These are phyloP conservation scores for Tetradesmus obliquus DNA, from an alignment of 139 green algal genomes.

Conservation along the genomic window DNA sequence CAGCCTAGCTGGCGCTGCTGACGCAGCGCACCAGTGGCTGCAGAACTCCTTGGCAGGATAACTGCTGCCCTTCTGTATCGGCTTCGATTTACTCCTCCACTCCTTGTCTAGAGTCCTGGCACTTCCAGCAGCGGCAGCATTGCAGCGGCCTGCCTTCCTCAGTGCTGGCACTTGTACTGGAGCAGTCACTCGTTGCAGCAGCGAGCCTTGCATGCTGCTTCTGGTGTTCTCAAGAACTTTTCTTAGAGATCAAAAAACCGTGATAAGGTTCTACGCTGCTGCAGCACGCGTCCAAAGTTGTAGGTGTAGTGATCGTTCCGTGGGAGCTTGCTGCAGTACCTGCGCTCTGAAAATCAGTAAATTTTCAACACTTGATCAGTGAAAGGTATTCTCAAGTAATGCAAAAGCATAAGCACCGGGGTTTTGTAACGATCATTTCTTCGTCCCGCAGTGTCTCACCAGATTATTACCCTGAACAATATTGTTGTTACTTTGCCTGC, in stretches of 20 bases:
- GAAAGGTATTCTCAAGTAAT: neutral
- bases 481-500: neutral
- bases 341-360: neutral
- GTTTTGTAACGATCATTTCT: neutral
- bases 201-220: neutral
- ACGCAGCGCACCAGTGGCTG: constrained; percentile 73
- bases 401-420: neutral
- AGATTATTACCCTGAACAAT: neutral
- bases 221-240: neutral
- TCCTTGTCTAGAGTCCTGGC: constrained; percentile 12
- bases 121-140: neutral
- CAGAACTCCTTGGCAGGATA: constrained; percentile 94
- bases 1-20: neutral
- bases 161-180: neutral
- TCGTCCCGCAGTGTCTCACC: neutral
- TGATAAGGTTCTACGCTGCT: neutral
- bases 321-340: neutral
- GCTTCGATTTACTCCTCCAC: constrained; percentile 53
- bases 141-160: neutral
- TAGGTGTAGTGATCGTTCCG: neutral
- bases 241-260: neutral
- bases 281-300: neutral
- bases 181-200: neutral
- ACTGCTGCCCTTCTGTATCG: constrained; percentile 77
- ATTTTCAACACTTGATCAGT: neutral